Percentiles rank a stretch among this genome's conserved stretches.
phyloP scores from a whole-genome alignment of 108 stramenopile species.

The Thalassiosira profunda region DNA sequence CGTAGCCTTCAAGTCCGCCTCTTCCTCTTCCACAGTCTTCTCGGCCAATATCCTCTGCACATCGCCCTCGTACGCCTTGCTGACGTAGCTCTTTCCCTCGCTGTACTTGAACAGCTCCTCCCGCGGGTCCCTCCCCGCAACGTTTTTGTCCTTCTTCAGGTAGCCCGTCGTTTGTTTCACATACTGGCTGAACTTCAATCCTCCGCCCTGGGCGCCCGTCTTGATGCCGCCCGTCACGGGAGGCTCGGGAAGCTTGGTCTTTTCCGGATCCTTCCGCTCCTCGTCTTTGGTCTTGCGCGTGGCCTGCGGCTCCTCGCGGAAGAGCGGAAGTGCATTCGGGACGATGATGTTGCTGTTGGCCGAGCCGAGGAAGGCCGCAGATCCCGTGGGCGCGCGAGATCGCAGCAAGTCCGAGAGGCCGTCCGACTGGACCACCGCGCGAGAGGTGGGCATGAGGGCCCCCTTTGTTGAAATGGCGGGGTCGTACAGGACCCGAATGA shows the following conservation, averaged over 20 bases:
- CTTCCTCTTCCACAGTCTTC: slow-evolving; percentile 86
- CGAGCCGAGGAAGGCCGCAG: slow-evolving; percentile 49
- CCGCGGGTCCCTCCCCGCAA: slow-evolving; percentile 86
- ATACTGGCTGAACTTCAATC: slow-evolving; percentile 69
- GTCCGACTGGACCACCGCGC: slow-evolving; percentile 54
- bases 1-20: slow-evolving; percentile 57
- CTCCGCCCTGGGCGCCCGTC: slow-evolving; percentile 52
- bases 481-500: slow-evolving; percentile 64
- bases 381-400: slow-evolving; percentile 76
- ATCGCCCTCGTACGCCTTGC: slow-evolving; percentile 57
- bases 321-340: slow-evolving; percentile 79
- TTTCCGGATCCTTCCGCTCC: slow-evolving; percentile 66
- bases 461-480: slow-evolving; percentile 67
- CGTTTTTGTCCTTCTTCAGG: slow-evolving; percentile 63
- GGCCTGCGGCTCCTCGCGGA: slow-evolving; percentile 55
- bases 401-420: slow-evolving; percentile 74
- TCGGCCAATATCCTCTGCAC: slow-evolving; percentile 76
- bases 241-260: slow-evolving; percentile 68
- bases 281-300: slow-evolving; percentile 60
- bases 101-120: slow-evolving; percentile 79
- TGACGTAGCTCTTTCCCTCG: slow-evolving; percentile 71
- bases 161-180: slow-evolving; percentile 52
- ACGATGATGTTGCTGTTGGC: slow-evolving; percentile 55
- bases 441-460: slow-evolving; percentile 58
- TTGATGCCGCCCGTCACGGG: slow-evolving; percentile 81